Conservation (phyloP, 2,329 filamentous ascomycete species). For the Calonectria pauciramosa region DNA sequence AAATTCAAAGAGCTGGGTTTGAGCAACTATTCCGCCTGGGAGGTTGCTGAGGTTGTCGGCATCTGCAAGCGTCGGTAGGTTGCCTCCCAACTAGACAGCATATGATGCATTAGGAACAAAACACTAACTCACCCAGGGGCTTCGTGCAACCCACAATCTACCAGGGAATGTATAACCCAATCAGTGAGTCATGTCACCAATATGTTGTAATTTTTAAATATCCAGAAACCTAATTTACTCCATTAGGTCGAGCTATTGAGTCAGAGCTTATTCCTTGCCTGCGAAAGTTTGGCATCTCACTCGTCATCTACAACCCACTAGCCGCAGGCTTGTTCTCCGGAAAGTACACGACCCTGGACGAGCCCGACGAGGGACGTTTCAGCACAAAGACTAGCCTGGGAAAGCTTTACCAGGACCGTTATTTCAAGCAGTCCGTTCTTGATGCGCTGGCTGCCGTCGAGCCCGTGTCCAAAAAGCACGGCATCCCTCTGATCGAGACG, state of each 20-base stretch:
- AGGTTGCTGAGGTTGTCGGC: constrained; percentile 78
- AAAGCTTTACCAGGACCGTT: constrained; percentile 49
- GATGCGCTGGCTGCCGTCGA: constrained; percentile 75
- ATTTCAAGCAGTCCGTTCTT: constrained; percentile 72
- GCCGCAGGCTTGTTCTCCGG: constrained; percentile 79
- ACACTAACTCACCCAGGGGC: constrained; percentile 54
- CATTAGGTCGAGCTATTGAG: constrained; percentile 67
- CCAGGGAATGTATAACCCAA: constrained; percentile 76
- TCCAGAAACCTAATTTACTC: not conserved
- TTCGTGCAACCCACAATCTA: constrained; percentile 81
- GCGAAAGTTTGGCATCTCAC: constrained; percentile 75
- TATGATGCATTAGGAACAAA: too few relatives aligned
- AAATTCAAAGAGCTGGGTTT: constrained; percentile 81
- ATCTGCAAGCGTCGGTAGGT: constrained; percentile 8
- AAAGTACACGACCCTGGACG: constrained; percentile 57
- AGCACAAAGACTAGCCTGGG: constrained; percentile 38
- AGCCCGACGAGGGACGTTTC: constrained; percentile 43
- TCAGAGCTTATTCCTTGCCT: constrained; percentile 75
- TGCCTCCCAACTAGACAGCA: not conserved
- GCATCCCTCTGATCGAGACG: constrained; percentile 75
- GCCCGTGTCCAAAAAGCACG: constrained; percentile 72
- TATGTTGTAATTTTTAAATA: not conserved
- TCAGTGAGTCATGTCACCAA: constrained; percentile 25
- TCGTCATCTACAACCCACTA: constrained; percentile 80
- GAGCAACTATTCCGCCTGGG: constrained; percentile 81